Conservation (phyloP, 2,329 filamentous ascomycete species). For the Tricladium varicosporioides region DNA sequence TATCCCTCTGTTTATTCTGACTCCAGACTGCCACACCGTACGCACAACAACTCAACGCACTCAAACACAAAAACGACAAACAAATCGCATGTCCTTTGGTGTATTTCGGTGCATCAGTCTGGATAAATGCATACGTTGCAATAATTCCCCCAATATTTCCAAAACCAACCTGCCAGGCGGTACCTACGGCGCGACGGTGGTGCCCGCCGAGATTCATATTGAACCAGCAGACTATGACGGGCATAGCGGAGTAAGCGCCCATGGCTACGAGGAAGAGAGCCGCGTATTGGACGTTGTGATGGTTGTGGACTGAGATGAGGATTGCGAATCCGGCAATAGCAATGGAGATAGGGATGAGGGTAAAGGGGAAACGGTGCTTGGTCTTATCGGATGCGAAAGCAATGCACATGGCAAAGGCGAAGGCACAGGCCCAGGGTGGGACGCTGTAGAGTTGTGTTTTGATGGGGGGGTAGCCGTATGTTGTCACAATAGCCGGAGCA, state of each 20-base stretch:
- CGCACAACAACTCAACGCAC: constrained; percentile 55
- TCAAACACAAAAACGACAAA: constrained; percentile 70
- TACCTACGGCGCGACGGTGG: constrained; percentile 66
- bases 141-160: constrained; percentile 80
- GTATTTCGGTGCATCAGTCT: constrained; percentile 66
- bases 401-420: constrained; percentile 73
- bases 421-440: constrained; percentile 67
- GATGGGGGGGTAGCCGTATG: constrained; percentile 60
- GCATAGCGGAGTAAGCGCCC: constrained; percentile 85
- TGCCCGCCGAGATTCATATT: constrained; percentile 77
- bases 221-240: constrained; percentile 81
- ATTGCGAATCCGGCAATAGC: constrained; percentile 74
- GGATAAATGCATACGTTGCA: constrained; percentile 67
- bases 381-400: constrained; percentile 70
- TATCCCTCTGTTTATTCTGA: constrained; percentile 61
- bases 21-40: constrained; percentile 59
- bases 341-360: constrained; percentile 65
- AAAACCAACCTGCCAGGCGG: constrained; percentile 75
- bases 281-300: constrained; percentile 67
- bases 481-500: constrained; percentile 66
- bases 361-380: constrained; percentile 73
- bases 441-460: constrained; percentile 50
- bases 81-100: constrained; percentile 74
- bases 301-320: constrained; percentile 68
- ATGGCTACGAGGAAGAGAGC: constrained; percentile 80